Conservation (phyloP, 2,329 filamentous ascomycete species). For the Biscogniauxia marginata region DNA sequence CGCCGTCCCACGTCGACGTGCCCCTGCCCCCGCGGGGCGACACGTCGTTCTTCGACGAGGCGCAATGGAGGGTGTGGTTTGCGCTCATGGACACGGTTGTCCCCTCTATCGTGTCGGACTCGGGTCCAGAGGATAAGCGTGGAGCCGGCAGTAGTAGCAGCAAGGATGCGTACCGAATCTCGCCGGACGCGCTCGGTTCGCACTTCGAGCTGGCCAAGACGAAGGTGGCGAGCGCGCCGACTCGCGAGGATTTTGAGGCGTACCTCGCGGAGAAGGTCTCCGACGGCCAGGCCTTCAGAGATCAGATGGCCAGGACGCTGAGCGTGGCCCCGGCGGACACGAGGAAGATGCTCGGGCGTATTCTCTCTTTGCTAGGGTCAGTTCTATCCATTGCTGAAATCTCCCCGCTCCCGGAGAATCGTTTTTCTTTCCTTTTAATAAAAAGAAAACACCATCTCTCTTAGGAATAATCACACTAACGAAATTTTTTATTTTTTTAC, state of each 20-base stretch:
- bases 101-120: slow-evolving; percentile 53
- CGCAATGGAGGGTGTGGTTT: slow-evolving; percentile 54
- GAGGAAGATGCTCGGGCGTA: not conserved
- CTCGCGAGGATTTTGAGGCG: slow-evolving; percentile 44
- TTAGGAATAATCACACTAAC: too few species aligned
- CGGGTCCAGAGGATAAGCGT: slow-evolving; percentile 41
- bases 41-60: slow-evolving; percentile 25
- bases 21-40: not conserved
- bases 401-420: not conserved
- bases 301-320: not conserved
- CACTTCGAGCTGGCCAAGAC: not conserved
- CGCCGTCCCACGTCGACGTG: not conserved
- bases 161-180: slow-evolving; percentile 35
- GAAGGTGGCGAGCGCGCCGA: slow-evolving; percentile 37
- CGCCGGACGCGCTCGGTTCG: not conserved
- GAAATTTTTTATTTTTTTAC: too few species aligned
- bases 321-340: not conserved
- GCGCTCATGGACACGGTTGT: slow-evolving; percentile 58
- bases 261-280: slow-evolving; percentile 34
- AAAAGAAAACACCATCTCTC: not conserved
- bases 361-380: not conserved
- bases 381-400: too few species aligned
- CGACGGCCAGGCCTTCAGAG: not conserved
- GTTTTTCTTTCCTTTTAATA: not conserved
- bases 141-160: too few species aligned